Percentiles rank a stretch among this genome's conserved stretches.
phyloP scores from a whole-genome alignment of 2,329 filamentous ascomycete genomes.

The Trichoderma atrobrunneum region DNA sequence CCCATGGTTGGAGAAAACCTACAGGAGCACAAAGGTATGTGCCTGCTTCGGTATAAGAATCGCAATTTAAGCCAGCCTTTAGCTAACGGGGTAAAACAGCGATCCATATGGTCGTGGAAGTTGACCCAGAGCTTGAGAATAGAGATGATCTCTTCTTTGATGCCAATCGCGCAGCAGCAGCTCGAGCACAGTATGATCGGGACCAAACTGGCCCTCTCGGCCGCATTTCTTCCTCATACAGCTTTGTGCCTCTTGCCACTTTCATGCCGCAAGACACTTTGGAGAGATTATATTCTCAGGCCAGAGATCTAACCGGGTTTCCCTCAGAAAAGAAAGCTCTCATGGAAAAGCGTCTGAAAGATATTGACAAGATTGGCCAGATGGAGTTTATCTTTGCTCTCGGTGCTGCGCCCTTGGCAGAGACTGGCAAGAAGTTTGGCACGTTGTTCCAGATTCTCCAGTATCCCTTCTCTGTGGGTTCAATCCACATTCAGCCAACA shows the following conservation, averaged over 20 bases:
- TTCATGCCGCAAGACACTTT: conserved; percentile 30
- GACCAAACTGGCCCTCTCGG: conserved; percentile 37
- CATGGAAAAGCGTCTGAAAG: conserved; percentile 33
- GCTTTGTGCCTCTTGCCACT: conserved; percentile 41
- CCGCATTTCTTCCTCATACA: conserved; percentile 40
- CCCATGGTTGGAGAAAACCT: conserved; percentile 49
- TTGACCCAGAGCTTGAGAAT: conserved; percentile 40
- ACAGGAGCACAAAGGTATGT: conserved; percentile 43
- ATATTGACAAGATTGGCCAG: conserved; percentile 39
- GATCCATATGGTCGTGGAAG: conserved; percentile 44
- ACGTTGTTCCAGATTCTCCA: conserved; percentile 50
- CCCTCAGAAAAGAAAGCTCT: conserved; percentile 30
- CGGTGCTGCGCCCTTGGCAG: conserved; percentile 44
- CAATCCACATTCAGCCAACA: conserved; percentile 41
- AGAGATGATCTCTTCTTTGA: conserved; percentile 40
- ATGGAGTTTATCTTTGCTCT: conserved; percentile 50
- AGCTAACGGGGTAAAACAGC: conserved; percentile 29
- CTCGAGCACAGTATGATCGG: conserved; percentile 33
- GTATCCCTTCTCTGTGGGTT: conserved; percentile 50
- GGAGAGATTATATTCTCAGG: conserved; percentile 22
- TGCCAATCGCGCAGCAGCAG: conserved; percentile 29
- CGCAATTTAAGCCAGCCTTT: background rate
- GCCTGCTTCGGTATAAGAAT: conserved; percentile 20
- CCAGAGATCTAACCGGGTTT: conserved; percentile 23
- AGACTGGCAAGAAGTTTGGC: conserved; percentile 43